Evolutionary conservation across 1,284 basidiomycete species (phyloP), one percentile per base, ranked within the genome.

Genomic region (Moesziomyces sp.): DNA sequence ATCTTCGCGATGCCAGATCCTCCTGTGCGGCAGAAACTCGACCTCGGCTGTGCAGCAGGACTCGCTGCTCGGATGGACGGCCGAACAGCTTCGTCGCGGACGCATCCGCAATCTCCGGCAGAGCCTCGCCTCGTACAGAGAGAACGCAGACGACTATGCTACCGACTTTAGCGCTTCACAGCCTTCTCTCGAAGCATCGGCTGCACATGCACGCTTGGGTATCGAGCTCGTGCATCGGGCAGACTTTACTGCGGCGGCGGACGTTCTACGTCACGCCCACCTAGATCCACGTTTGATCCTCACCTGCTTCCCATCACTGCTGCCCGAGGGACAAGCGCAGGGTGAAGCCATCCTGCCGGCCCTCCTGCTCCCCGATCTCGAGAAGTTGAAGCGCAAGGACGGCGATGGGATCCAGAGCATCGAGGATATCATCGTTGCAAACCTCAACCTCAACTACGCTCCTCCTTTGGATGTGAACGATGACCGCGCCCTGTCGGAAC

Each of bases 361-460:
- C 1, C 14, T 58, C 16, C 40, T 71, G n/a, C 54, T 56, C 5
- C 21, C 51, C 14, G 60, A 40, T 21, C 47, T 71, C 14, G 51
- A 47, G 2, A 54, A 48, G 45, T 28, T 65, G 44, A 58, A 48
- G 24, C 8, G 3, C 19, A 30, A 54, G n/a, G 44, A 49, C 5
- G 10, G 24, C 14, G 23, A 55, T 23, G 30, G 40, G 43, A 51
- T 50, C 3, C 49, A 61, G 23, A 67, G 50, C 49, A 50, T 76
- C 5, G 67, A 76, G 2, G 58, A 57, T 0, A 30, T 69, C 14
- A 46, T 78, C 13, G 23, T 6, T 5, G 54, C 59, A 21, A 78
- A 78, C 45, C 58, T 82, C 35, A 44, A 26, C 0, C 38, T 68
- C 23, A 82, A 80, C 48, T 82, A 83, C 44, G 58, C 55, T 2